Conservation (phyloP, 2,329 filamentous ascomycete species). For the Neopestalotiopsis rosae region DNA sequence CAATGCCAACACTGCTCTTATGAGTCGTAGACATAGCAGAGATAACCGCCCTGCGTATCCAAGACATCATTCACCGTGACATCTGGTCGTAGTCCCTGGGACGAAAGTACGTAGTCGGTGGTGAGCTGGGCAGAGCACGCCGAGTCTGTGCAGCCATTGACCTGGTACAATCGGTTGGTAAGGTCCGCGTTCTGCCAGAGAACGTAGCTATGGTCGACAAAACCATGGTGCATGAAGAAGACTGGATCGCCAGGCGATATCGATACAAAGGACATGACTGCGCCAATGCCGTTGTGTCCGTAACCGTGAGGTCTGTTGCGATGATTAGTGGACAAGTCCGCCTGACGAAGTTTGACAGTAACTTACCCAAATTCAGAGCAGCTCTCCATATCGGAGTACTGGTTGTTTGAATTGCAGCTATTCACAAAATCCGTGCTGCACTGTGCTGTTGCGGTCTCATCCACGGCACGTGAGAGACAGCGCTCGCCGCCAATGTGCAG, state of each 20-base stretch:
- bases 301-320: conserved; percentile 38
- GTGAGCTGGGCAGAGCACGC: conserved; percentile 34
- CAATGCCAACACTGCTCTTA: conserved; percentile 19
- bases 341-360: neutral
- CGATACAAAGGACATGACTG: conserved; percentile 40
- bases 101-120: conserved; percentile 31
- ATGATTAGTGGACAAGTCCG: conserved; percentile 22
- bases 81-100: conserved; percentile 33
- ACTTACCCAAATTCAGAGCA: conserved; percentile 41
- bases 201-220: conserved; percentile 28
- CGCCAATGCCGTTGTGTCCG: conserved; percentile 42
- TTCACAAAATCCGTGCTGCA: conserved; percentile 37
- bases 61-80: conserved; percentile 31
- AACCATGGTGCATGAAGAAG: conserved; percentile 33
- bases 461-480: conserved; percentile 40
- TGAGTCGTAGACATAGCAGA: conserved; percentile 39
- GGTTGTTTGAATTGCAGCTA: conserved; percentile 35
- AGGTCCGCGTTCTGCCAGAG: conserved; percentile 29
- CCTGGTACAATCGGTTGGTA: conserved; percentile 21
- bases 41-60: conserved; percentile 33
- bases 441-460: conserved; percentile 36
- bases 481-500: conserved; percentile 38
- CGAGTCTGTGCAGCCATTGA: conserved; percentile 33
- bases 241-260: conserved; percentile 40
- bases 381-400: conserved; percentile 36